phyloP scores from a whole-genome alignment of 306 rosid species.

The Trichosanthes cucumerina region DNA sequence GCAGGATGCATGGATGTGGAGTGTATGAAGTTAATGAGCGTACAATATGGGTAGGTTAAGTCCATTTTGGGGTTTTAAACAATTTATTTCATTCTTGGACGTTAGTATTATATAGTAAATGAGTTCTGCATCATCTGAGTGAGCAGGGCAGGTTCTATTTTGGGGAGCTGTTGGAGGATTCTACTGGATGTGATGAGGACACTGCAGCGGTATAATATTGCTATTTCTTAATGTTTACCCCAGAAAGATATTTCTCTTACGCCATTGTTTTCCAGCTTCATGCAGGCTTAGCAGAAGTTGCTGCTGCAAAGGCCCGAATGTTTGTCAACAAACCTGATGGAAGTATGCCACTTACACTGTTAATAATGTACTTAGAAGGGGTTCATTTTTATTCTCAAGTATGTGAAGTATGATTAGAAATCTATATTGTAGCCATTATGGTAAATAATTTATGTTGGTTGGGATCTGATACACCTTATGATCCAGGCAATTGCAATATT shows the following conservation, averaged over 20 bases:
- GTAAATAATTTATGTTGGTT: not conserved
- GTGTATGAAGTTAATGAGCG: slow-evolving; percentile 74
- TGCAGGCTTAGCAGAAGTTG: slow-evolving; percentile 88
- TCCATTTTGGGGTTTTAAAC: slow-evolving; percentile 10
- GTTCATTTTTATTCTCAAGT: not conserved
- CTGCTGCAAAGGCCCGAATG: slow-evolving; percentile 99
- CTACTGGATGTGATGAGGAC: slow-evolving; percentile 67
- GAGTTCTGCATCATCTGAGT: slow-evolving; percentile 9
- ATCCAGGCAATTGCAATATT: not conserved
- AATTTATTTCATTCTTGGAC: not conserved
- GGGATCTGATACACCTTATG: not conserved
- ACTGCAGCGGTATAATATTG: slow-evolving; percentile 44
- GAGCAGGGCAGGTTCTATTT: slow-evolving; percentile 95
- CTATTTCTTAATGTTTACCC: not conserved
- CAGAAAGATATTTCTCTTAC: slow-evolving; percentile 16
- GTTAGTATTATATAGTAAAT: not conserved
- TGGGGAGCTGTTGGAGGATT: slow-evolving; percentile 59
- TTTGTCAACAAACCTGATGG: slow-evolving; percentile 98
- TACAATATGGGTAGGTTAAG: slow-evolving; percentile 42
- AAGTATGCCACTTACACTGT: slow-evolving; percentile 38
- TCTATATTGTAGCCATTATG: not conserved
- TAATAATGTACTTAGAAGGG: not conserved
- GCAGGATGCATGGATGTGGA: slow-evolving; percentile 97
- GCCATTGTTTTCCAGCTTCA: slow-evolving; percentile 59
- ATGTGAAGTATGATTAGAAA: not conserved